Evolutionary conservation across 345 rosid species (phyloP), one percentile per base, ranked within the genome.

Genomic region (Raphanus raphanistrum): DNA sequence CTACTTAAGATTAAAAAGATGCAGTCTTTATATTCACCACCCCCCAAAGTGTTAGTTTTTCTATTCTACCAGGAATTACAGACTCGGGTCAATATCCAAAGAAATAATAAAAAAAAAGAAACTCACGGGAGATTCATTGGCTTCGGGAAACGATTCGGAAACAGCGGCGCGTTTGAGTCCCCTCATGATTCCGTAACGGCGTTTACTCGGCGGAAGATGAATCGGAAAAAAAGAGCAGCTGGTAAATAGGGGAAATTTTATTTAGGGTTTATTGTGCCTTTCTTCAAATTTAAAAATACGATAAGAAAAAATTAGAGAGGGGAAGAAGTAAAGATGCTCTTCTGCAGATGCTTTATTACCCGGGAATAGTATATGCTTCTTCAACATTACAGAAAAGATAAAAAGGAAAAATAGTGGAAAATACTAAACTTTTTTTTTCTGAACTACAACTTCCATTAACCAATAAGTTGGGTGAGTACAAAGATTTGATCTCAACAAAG

Each of bases 61-160:
- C 21, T 21, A 21, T 21, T 21, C 21, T 21, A 21, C 21, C 21
- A 21, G 21, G 21, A 21, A 21, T 21, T 21, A 21, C 21, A 21
- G 21, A 21, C 21, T 21, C 1, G 36, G 36, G 36, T 33, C 36
- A 33, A 33, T 33, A 33, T 33, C 36, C 7, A 60, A 1, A 21
- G 21, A 21, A 21, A 21, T 21, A 57, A 17, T 12, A 29, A 25
- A 28, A 5, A 4, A 27, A 73, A 75, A 41, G 5, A 28, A 65
- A 81, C 99, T 87, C 83, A 92, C 99, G 13, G 85, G 65, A 29
- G 88, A 72, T 61, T 95, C 94, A 70, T 60, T 79, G 10, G 89
- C 61, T 41, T 85, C 91, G 68, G 63, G 3, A 11, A 27, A 27
- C 33, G 63, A 59, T 59, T 27, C 63, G 33, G 90, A 84, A 16